These are phyloP conservation scores for Candida namnaoensis DNA, from an alignment of 805 yeast genomes.

Conservation along the genomic window DNA sequence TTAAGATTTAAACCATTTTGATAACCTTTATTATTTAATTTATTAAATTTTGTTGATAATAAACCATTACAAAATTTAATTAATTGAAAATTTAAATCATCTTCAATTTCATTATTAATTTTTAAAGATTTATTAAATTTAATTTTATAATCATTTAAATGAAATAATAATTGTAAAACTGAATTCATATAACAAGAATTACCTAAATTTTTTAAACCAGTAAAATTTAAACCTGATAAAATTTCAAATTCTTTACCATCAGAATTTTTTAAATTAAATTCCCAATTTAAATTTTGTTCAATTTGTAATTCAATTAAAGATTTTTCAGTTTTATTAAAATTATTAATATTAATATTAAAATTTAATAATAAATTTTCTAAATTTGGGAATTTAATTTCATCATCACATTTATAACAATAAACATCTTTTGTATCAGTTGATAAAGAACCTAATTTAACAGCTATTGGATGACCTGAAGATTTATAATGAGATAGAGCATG, in stretches of 20 bases:
- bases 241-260: slow-evolving; percentile 59
- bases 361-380: slow-evolving; percentile 37
- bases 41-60: slow-evolving; percentile 62
- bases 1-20: slow-evolving; percentile 75
- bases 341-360: slow-evolving; percentile 59
- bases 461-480: slow-evolving; percentile 58
- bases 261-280: slow-evolving; percentile 69
- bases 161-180: slow-evolving; percentile 63
- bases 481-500: slow-evolving; percentile 79
- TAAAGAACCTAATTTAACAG: slow-evolving; percentile 86
- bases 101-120: slow-evolving; percentile 25
- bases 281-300: slow-evolving; percentile 92
- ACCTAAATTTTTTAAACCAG: slow-evolving; percentile 86
- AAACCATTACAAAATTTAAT: slow-evolving; percentile 76
- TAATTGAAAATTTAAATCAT: slow-evolving; percentile 66
- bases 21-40: slow-evolving; percentile 40
- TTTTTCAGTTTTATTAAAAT: slow-evolving; percentile 69
- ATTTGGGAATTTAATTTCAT: slow-evolving; percentile 73
- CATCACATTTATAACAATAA: slow-evolving; percentile 84
- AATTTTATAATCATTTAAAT: slow-evolving; percentile 21
- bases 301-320: slow-evolving; percentile 81
- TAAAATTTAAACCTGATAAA: slow-evolving; percentile 65
- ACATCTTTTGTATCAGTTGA: slow-evolving; percentile 75
- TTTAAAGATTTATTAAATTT: slow-evolving; percentile 20
- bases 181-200: slow-evolving; percentile 89